Base-by-base conservation (phyloP, 306 rosid genomes). In the Castanea mollissima region DNA sequence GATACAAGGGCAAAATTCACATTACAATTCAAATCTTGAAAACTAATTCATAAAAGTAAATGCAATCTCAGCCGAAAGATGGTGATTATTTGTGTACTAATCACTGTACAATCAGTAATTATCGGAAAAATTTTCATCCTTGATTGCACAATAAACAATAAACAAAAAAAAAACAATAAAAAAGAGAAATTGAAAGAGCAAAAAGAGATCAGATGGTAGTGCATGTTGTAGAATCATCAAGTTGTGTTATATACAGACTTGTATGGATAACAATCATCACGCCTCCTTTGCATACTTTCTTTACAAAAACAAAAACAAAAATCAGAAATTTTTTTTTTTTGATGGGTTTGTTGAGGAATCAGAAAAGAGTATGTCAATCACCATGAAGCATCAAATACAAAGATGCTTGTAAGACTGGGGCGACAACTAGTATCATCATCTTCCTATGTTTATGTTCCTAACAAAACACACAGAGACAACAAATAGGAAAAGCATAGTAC, bases 361-460 rank as follows among this genome's bases (percentile, higher is more conserved):
- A 65, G 71, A 65, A 3, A 12, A 13, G 71, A 65, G 23, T 29
- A 11, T 65, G 71, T 65, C 71, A 14, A 31, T 65, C 71, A 65
- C 71, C 71, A 65, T 38, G 9, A 32, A 65, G 71, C 71, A 65
- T 65, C 70, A 64, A 60, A 64, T 41, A 41, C 46, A n/a, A 44
- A 64, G 71, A 65, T 32, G 71, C 71, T 35, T 2, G 71, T 65
- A 32, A 65, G 71, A 65, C 71, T 65, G 71, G 71, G 71, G 71
- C 71, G 71, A 65, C 71, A 65, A 65, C 71, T 65, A 32, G 0
- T 32, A 6, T 65, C 71, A 27, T 65, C 71, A 65, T 20, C 32
- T 52, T 5, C 51, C 14, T 12, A 29, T 6, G 46, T 41, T 41
- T 41, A 49, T 12, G 54, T 49, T 49, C 16, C 54, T 49, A 49